These are phyloP conservation scores for Beauveria sp. DNA, from an alignment of 2,329 filamentous ascomycete genomes.

Conservation along the genomic window DNA sequence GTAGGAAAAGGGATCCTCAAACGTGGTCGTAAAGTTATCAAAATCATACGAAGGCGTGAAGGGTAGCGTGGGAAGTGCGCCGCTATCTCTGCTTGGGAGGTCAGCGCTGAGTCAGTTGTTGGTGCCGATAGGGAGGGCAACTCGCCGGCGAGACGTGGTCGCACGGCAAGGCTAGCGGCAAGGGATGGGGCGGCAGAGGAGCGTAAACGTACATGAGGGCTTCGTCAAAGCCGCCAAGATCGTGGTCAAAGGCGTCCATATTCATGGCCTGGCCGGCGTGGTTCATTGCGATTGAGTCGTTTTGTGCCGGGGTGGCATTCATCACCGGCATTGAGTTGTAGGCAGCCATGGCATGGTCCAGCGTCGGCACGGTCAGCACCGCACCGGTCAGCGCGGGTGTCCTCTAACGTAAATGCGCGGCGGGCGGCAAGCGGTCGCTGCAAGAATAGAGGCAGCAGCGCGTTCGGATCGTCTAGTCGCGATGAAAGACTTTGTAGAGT, in stretches of 20 bases:
- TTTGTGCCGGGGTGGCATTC: constrained; percentile 34
- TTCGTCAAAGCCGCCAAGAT: constrained; percentile 48
- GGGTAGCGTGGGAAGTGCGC: constrained; percentile 31
- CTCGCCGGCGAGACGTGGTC: not conserved
- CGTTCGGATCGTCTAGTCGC: not conserved
- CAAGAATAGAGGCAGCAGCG: not conserved
- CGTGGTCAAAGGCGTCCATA: constrained; percentile 46
- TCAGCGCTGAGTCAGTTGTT: not conserved
- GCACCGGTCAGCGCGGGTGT: constrained; percentile 15
- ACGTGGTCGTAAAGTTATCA: constrained; percentile 52
- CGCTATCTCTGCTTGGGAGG: constrained; percentile 23
- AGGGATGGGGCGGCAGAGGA: constrained; percentile 9
- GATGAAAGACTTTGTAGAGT: not conserved
- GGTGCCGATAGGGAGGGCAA: not conserved
- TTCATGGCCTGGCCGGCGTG: constrained; percentile 30
- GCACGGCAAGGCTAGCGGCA: not conserved
- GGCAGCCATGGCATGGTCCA: constrained; percentile 47
- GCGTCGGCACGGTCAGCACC: constrained; percentile 22
- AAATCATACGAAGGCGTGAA: constrained; percentile 56
- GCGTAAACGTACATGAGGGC: constrained; percentile 39
- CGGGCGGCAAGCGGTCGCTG: not conserved
- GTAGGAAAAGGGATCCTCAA: constrained; percentile 59
- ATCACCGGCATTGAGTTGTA: constrained; percentile 50
- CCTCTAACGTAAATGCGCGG: not conserved
- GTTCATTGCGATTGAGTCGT: constrained; percentile 41